Percentiles rank a stretch among this genome's conserved stretches.
These are phyloP conservation scores for Euphorbia neoarborescens DNA, from an alignment of 441 rosid species.

Conservation along the genomic window DNA sequence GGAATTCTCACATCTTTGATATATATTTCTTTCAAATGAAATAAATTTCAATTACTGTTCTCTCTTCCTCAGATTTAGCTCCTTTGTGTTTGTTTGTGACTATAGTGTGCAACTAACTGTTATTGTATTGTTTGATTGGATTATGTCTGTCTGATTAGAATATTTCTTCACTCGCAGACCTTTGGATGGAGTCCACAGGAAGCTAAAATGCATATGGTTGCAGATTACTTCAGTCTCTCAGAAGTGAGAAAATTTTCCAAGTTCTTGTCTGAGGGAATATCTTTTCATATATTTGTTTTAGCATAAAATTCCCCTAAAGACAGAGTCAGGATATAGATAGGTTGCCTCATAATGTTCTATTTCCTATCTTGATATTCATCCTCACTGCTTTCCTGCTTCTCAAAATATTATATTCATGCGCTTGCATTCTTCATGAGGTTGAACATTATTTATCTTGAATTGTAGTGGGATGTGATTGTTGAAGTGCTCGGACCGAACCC, in stretches of 20 bases:
- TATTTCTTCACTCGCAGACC: constrained; percentile 38
- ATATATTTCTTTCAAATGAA: neutral
- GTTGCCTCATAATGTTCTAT: neutral
- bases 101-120: neutral
- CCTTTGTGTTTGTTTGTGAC: neutral
- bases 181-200: constrained; percentile 93
- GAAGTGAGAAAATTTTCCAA: constrained; percentile 48
- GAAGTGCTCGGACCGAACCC: constrained; percentile 89
- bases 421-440: constrained; percentile 13
- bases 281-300: neutral
- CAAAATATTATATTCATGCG: constrained; percentile 6
- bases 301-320: neutral
- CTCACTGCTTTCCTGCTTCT: neutral
- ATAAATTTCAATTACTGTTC: neutral
- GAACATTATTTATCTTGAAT: constrained; percentile 19
- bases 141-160: neutral
- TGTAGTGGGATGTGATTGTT: constrained; percentile 70
- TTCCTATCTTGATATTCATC: neutral
- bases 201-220: constrained; percentile 88
- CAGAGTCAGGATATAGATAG: neutral
- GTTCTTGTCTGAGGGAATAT: constrained; percentile 9
- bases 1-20: neutral
- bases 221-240: constrained; percentile 71
- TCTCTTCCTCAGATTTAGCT: neutral
- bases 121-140: neutral